Evolutionary conservation across 2,329 filamentous ascomycete genomes (phyloP), one percentile per base, ranked within the genome.

Genomic region (Camptophora hylomeconis): DNA sequence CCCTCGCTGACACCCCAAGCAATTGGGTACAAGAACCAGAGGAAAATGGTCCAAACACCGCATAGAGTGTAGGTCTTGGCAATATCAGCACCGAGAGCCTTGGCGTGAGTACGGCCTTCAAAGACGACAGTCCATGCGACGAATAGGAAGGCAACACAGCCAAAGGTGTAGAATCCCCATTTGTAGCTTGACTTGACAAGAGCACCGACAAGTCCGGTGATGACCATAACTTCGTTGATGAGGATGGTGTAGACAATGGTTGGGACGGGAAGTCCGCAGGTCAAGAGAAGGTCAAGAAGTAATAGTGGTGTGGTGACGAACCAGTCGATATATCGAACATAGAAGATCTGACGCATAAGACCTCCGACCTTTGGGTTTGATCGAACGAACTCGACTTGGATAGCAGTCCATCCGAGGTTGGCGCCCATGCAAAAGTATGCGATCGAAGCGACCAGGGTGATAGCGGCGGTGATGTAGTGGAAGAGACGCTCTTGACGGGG

Each of bases 381-480:
- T 28, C 61, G 57, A 2, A 51, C 52, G 40, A 67, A 80, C 44
- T 80, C 67, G 20, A 73, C 72, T n/a, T 56, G 45, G 40, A 78
- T 73, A 1, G 71, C 67, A 2, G 67, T 65, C 50, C 68, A 74
- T 18, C 74, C 74, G 1, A 79, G 56, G 43, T 75, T 72, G 7
- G 70, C 68, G n/a, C 62, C 73, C 71, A 78, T 75, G 38, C 66
- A 61, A 53, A 72, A 79, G 54, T 78, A 77, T 9, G 72, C 61
- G 39, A 78, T 70, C 20, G 63, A 57, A 12, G 44, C 38, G 20
- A 45, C 33, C 11, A 47, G 21, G 11, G 35, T 38, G 29, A 45
- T 34, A 10, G 37, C 30, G n/a, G 41, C 43, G 10, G 35, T 33
- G 17, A 44, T 30, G 32, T 47, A 45, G 31, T 45, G 35, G 21